Conservation (phyloP, 371 early-diverging fungal species). For the Mortierella polycephala region DNA sequence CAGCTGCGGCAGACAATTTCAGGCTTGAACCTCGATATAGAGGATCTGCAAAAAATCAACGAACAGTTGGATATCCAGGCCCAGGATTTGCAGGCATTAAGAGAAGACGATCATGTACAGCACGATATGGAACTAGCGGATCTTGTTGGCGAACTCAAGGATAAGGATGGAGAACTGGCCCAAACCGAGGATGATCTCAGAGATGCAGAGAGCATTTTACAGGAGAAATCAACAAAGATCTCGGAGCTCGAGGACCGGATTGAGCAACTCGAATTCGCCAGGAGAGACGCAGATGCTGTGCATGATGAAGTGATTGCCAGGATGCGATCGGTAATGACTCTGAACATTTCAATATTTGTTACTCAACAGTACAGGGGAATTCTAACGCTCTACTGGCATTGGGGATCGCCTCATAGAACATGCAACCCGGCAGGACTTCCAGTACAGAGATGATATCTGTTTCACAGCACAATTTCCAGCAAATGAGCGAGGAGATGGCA, state of each 20-base stretch:
- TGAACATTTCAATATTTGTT: neutral
- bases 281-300: constrained; percentile 25
- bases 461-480: constrained; percentile 23
- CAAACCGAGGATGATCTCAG: constrained; percentile 16
- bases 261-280: constrained; percentile 13
- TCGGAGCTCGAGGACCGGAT: constrained; percentile 28
- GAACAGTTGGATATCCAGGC: constrained; percentile 28
- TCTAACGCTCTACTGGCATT: neutral
- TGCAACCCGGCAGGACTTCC: constrained; percentile 8
- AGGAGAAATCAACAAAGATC: constrained; percentile 23
- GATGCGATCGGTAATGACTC: constrained; percentile 26
- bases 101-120: constrained; percentile 29
- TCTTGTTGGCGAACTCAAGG: constrained; percentile 42
- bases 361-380: neutral
- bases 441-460: constrained; percentile 13
- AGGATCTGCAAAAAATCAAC: constrained; percentile 21
- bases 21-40: constrained; percentile 18
- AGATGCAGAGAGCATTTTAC: constrained; percentile 10
- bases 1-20: constrained; percentile 18
- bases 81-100: constrained; percentile 28
- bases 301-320: constrained; percentile 43
- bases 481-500: constrained; percentile 28
- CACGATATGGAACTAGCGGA: constrained; percentile 39
- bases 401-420: constrained; percentile 23
- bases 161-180: constrained; percentile 29